These are phyloP conservation scores for Aegilops speltoides DNA, from an alignment of 176 grass and related monocot species.

Conservation along the genomic window DNA sequence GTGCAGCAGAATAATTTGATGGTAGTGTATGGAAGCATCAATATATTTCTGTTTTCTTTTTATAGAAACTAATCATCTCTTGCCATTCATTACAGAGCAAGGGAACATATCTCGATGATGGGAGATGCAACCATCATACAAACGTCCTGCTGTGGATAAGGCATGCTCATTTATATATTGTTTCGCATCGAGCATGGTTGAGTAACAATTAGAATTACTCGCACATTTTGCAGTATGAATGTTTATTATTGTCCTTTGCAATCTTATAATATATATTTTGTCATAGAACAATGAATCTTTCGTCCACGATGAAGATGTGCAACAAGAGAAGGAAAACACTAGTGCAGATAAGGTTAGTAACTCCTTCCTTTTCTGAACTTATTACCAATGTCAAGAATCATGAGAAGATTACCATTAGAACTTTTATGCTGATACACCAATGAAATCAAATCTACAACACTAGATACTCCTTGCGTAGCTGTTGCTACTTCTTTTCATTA, in stretches of 20 bases:
- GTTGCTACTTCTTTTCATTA: no score
- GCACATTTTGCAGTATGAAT: no score
- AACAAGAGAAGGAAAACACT: not conserved
- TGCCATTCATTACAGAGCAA: not conserved
- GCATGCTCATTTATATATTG: no score
- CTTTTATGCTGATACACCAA: no score
- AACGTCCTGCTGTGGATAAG: not conserved
- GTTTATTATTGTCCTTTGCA: not conserved
- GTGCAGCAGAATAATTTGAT: not conserved
- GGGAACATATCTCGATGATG: not conserved
- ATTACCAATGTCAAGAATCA: no score
- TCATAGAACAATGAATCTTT: not conserved
- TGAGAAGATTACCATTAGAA: no score
- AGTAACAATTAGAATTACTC: no score
- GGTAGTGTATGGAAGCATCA: not conserved
- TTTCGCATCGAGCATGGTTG: no score
- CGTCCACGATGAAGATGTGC: not conserved
- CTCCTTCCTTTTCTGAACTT: not conserved
- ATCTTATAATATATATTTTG: not conserved
- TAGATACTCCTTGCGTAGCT: no score
- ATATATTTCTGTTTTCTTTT: not conserved
- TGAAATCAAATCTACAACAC: no score
- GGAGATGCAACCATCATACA: not conserved
- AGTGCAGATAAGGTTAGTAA: not conserved
- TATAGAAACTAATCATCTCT: not conserved